Evolutionary conservation across 169 alveolate species (phyloP), one percentile per base, ranked within the genome.

Genomic region (Sarcocystis neurona): DNA sequence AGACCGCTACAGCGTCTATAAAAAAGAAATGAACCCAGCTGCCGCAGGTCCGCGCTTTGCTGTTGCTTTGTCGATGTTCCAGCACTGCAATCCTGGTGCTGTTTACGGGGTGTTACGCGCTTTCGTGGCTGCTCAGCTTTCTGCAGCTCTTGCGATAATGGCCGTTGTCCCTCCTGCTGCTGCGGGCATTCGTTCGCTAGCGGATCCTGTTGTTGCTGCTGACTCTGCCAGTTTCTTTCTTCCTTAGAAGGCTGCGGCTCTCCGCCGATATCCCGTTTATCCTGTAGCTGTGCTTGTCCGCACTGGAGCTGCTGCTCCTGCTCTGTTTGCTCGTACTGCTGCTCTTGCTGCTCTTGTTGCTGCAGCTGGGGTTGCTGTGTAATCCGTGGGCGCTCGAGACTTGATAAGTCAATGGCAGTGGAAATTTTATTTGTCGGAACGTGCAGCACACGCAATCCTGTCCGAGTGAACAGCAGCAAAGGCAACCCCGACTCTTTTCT

Each of bases 361-460:
- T n/a, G n/a, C n/a, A n/a, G n/a, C n/a, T n/a, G n/a, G n/a, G n/a
- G n/a, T n/a, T n/a, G n/a, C n/a, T 48, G 60, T 48, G 27, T 48
- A 6, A 48, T 15, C 60, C 75, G 75, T 41, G 37, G 27, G 44
- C 0, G 34, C 80, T 15, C 20, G 63, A 75, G 84, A 5, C 18
- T 8, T 0, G 87, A 79, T 8, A 79, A 44, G 34, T 79, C 87
- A 39, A 79, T 44, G 41, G 72, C 60, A 50, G 53, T 48, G 87
- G 75, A 50, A 34, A 79, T 79, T n/a, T 48, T 46, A 34, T 79
- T 79, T 0, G 32, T 34, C 34, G 53, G 87, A 2, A 74, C 18
- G 50, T 2, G 53, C 53, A 79, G 30, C 34, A 53, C 39, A 20
- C 87, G 87, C 44, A 46, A n/a, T 0, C 80, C 80, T 72, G 80